These are phyloP conservation scores for Funneliformis geosporum DNA, from an alignment of 192 early-diverging fungal genomes.

Conservation along the genomic window DNA sequence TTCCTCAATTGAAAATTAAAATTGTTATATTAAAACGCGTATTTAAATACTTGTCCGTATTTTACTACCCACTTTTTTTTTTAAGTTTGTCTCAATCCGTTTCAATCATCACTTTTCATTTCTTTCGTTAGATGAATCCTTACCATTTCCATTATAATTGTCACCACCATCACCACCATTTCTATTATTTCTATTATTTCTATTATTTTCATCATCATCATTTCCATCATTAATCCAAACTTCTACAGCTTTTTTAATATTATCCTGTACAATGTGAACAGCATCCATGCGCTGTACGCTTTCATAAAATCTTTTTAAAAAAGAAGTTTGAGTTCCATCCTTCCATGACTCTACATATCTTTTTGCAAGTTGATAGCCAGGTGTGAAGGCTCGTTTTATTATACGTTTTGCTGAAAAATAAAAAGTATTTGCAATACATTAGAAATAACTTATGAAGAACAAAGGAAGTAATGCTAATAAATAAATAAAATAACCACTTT, in stretches of 20 bases:
- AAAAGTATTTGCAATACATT: background rate
- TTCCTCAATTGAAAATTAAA: no score
- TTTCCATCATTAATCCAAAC: slow-evolving; percentile 20
- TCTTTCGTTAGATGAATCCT: background rate
- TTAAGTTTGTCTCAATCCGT: background rate
- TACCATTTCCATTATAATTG: background rate
- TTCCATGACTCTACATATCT: slow-evolving; percentile 45
- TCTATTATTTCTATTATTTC: background rate
- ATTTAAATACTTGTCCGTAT: no score
- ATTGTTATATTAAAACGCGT: no score
- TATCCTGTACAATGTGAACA: slow-evolving; percentile 39
- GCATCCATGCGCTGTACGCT: slow-evolving; percentile 46
- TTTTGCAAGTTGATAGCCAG: slow-evolving; percentile 35
- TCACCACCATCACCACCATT: background rate
- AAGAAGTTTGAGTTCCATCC: slow-evolving; percentile 45
- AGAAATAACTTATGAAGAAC: background rate
- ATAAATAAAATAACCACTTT: slow-evolving; percentile 28
- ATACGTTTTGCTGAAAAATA: slow-evolving; percentile 30
- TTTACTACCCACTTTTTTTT: background rate
- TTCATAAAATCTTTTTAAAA: slow-evolving; percentile 42
- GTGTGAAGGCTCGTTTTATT: slow-evolving; percentile 39
- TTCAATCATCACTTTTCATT: background rate
- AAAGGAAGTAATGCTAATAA: background rate
- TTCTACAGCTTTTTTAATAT: slow-evolving; percentile 31
- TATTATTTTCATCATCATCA: background rate